Base-by-base conservation (phyloP, 1,284 basidiomycete species). In the Ustilago curta region DNA sequence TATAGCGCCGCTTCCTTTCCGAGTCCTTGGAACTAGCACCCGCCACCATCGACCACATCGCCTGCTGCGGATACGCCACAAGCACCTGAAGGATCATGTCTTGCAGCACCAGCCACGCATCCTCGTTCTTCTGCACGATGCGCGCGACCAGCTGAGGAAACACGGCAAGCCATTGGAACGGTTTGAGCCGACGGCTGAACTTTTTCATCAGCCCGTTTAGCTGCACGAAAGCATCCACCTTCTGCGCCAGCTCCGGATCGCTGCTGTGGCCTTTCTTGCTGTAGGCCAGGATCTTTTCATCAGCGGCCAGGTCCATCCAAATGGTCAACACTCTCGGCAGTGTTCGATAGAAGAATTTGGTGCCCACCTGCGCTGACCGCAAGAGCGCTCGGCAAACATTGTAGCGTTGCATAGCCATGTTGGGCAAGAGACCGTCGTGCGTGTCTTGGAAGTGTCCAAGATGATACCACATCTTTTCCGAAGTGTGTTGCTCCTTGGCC, bases 71-170 rank as follows among this genome's bases (percentile, higher is more conserved):
- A 83, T 95, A 96, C 59, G 91, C 90, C 56, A 88, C 86, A 14
- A 99, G 88, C 42, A 98, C 93, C 19, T 85, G 87, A 11, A 87
- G 86, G 70, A 99, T 93, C 42, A 99, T 89, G 60, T 86, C 87
- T 2, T 90, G 88, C 18, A 99, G 86, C 16, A 91, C 86, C 0
- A 85, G 84, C 82, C 90, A 92, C 2, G 95, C 91, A 1, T 88
- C 88, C n/a, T 86, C 80, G 79, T 93, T 92, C 18, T 86, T 87
- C 79, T 98, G 94, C 19, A 91, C 92, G 37, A 99, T 92, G 9
- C 97, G 90, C 25, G 97, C 99, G 11, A 97, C 93, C 63, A 99
- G 92, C 87, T 99, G 97, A 8, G 97, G 95, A 75, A 98, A 95
- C 0, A 95, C 95, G 0, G 93, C 96, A 75, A 92, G 92, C 93